Base-by-base conservation (phyloP, 2,329 filamentous ascomycete genomes). In the Pseudogymnoascus destructans region DNA sequence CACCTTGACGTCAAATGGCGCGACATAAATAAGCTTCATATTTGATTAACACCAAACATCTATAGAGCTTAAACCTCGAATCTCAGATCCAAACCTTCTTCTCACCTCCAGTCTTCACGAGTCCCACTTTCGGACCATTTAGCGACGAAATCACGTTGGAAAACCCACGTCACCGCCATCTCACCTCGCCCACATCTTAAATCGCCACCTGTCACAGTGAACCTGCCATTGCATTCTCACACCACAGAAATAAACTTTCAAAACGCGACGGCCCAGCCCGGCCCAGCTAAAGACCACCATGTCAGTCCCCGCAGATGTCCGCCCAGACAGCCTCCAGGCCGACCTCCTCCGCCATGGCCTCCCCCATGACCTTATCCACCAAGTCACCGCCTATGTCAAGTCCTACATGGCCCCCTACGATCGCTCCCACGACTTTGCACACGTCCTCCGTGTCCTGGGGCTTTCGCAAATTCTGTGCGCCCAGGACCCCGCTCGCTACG, bases 351-450 rank as follows among this genome's bases (percentile, higher is more conserved):
- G n/a, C 25, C 46, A 52, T 17, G 46, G 25, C 25, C 46, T 56
- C 54, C 17, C 54, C 11, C 9, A 5, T 1, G 60, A 61, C 5
- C 74, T 87, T 63, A 73, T 81, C 68, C 71, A 73, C 30, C 68
- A 75, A 55, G 79, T 85, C 60, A 81, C 80, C 15, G 72, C 73
- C 49, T 87, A 85, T 69, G 84, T 89, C 57, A 74, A 81, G 66
- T 73, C 77, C 40, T 89, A 87, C 75, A 92, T 91, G 85, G 75
- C 80, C 49, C 76, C 80, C 62, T 89, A 89, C 72, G 91, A 96
- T 72, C 82, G 82, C 57, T 95, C 89, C 1, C 91, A 96, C 74
- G 89, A 95, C 74, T 95, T 88, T 75, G 75, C 81, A 59, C 91
- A 96, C 71, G 87, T 95, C 66, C 75, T 82, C 62, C 85, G 91